Conservation (phyloP, 257 asterid genomes). For the Cruciata laevipes region DNA sequence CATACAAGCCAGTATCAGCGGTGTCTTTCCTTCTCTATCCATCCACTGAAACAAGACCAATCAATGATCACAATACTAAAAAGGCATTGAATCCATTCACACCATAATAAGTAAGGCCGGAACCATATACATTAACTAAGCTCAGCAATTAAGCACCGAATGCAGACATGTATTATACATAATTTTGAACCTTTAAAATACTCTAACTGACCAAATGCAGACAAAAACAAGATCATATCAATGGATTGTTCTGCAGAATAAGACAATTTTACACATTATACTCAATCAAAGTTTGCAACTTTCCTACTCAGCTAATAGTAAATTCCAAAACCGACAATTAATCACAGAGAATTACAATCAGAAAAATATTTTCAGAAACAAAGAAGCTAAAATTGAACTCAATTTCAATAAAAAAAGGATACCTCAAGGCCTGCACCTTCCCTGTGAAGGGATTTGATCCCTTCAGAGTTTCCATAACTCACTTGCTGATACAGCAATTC, state of each 20-base stretch:
- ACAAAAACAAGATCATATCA: not conserved
- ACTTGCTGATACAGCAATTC: conserved; percentile 76
- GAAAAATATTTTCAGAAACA: not conserved
- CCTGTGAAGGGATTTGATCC: conserved; percentile 68
- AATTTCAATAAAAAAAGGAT: not conserved
- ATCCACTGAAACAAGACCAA: conserved; percentile 55
- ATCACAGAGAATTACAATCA: not conserved
- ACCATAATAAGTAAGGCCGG: not conserved
- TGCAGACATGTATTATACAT: not conserved
- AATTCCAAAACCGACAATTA: not conserved
- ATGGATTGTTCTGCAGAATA: not conserved
- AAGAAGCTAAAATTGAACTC: not conserved
- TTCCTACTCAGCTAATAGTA: conserved; percentile 40
- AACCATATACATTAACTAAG: not conserved
- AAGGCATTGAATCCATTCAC: not conserved
- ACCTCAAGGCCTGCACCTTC: conserved; percentile 99
- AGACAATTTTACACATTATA: not conserved
- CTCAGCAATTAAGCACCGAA: not conserved
- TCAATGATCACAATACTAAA: not conserved
- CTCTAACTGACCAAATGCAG: not conserved
- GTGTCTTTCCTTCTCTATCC: conserved; percentile 85
- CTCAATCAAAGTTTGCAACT: not conserved
- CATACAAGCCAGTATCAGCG: conserved; percentile 76
- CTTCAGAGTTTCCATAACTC: conserved; percentile 58
- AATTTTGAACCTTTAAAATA: not conserved